Evolutionary conservation across 139 green algal genomes (phyloP), one percentile per base, ranked within the genome.

Genomic region (Closterium sp.): DNA sequence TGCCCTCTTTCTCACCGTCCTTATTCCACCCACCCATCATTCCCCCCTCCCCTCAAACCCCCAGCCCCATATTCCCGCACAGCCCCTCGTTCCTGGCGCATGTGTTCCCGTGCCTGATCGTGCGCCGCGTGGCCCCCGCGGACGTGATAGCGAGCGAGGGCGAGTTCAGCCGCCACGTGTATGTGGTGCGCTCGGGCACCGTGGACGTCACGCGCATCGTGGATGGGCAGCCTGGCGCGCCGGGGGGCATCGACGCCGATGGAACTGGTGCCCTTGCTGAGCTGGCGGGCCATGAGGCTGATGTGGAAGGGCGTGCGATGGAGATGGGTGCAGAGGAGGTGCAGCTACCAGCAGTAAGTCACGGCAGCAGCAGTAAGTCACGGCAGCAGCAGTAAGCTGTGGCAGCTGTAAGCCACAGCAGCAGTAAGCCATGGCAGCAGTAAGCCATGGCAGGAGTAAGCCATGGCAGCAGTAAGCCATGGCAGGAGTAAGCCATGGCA

Each of bases 1-100:
- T n/a, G n/a, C n/a, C n/a, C n/a, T n/a, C n/a, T n/a, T n/a, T n/a
- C n/a, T n/a, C n/a, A n/a, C n/a, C 30, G 16, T 34, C 9, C 28
- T 21, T 19, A 30, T 10, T 19, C 31, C 8, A 87, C 83, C 30
- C 7, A 19, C 23, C 31, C 31, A 33, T 33, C 83, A 34, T 87
- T 64, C 33, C 25, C 43, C 43, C 9, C 21, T 16, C 43, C 43
- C 43, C 43, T 66, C 4, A n/a, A n/a, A n/a, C 9, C 43, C 43
- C 43, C 86, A 89, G 86, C 86, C 33, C 86, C 33, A 33, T 89
- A 16, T 2, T 89, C 4, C 86, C 86, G 86, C 86, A 89, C 86
- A 89, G 84, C 30, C 34, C 84, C 33, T 21, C 30, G 30, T 89
- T 89, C 34, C 86, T 89, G 84, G 84, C 31, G 84, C 84, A 34